phyloP scores from a whole-genome alignment of 2,329 filamentous ascomycete genomes.

The Diaporthe australafricana region DNA sequence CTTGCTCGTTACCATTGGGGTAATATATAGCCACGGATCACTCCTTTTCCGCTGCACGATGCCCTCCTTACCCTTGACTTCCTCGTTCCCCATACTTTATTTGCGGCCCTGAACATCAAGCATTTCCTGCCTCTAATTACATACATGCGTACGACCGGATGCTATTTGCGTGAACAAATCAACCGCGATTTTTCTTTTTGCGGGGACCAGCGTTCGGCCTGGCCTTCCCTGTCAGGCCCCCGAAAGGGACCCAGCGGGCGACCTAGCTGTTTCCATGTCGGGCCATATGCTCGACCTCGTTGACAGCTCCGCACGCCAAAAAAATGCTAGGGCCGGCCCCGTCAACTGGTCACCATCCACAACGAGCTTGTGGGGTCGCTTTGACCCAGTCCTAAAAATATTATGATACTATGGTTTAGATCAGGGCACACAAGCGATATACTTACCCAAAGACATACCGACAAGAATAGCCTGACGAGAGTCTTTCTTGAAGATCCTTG shows the following conservation, averaged over 20 bases:
- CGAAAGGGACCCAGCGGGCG: no score
- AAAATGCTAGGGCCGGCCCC: conserved; percentile 6
- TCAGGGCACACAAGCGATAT: no score
- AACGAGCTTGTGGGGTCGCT: conserved; percentile 21
- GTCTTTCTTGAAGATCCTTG: no score
- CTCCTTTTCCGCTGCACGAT: conserved; percentile 29
- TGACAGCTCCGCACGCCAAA: neutral
- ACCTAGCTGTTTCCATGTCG: neutral
- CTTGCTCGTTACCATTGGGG: neutral
- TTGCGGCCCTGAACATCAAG: neutral
- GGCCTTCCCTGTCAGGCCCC: no score
- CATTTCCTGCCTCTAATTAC: neutral
- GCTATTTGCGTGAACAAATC: conserved; percentile 14
- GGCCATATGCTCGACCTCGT: neutral
- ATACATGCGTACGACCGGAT: neutral
- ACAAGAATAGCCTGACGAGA: no score
- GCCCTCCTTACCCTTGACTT: conserved; percentile 10
- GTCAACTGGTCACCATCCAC: conserved; percentile 11
- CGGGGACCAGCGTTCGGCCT: neutral
- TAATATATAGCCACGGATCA: conserved; percentile 31
- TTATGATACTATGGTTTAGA: no score
- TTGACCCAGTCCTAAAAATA: conserved; percentile 18
- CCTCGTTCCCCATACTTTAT: neutral
- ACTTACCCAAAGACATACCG: no score
- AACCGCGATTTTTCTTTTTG: neutral